A percentile compares a stretch with the other conserved stretches of the same genome.
Conservation (phyloP, 2,329 filamentous ascomycete genomes). For the Hypoxylon sp. region DNA sequence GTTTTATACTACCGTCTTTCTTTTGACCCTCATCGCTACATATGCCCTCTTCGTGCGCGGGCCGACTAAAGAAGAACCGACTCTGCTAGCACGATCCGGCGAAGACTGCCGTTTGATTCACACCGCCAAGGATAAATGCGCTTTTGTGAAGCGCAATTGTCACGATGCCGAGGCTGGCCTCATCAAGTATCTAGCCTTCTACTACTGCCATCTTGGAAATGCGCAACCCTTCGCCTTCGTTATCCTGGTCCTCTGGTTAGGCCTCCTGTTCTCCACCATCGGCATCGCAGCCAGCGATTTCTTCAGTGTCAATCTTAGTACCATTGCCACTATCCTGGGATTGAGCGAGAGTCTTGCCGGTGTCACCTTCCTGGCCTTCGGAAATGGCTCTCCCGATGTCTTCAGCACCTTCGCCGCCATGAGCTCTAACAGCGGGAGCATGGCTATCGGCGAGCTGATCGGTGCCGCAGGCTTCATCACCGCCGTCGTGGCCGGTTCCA, state of each 20-base stretch:
- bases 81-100: constrained; percentile 37
- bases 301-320: constrained; percentile 95
- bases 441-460: constrained; percentile 94
- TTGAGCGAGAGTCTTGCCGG: constrained; percentile 96
- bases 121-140: constrained; percentile 79
- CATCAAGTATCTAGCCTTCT: constrained; percentile 85
- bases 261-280: constrained; percentile 92
- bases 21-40: constrained; percentile 56
- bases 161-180: constrained; percentile 89
- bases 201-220: constrained; percentile 80
- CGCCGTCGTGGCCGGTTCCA: constrained; percentile 93
- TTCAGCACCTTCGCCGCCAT: constrained; percentile 99
- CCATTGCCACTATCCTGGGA: constrained; percentile 85
- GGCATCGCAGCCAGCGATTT: constrained; percentile 98
- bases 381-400: constrained; percentile 96
- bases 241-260: constrained; percentile 82
- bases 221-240: constrained; percentile 80
- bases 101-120: constrained; percentile 81
- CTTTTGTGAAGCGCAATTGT: constrained; percentile 84
- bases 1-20: constrained; percentile 56
- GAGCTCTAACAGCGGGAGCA: constrained; percentile 94
- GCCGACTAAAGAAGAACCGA: constrained; percentile 25
- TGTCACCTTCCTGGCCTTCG: constrained; percentile 95
- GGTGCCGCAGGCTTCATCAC: constrained; percentile 97
- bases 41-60: constrained; percentile 51